phyloP scores from a whole-genome alignment of 257 asterid genomes.

The Ilex aquifolium region DNA sequence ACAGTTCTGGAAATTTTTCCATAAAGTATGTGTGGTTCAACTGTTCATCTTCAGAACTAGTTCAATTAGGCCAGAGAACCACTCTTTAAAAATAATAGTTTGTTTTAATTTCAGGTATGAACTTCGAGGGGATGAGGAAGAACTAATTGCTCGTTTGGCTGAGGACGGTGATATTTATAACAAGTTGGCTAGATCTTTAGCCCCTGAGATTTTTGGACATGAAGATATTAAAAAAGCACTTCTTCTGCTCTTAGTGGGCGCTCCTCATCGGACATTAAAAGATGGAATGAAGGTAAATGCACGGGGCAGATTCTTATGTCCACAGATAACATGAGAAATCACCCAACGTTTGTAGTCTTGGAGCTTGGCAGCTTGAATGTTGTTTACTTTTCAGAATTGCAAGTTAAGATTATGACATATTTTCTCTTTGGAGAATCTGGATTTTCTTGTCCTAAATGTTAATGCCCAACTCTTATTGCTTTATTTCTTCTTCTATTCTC shows the following conservation, averaged over 20 bases:
- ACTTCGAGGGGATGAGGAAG: constrained; percentile 77
- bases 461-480: not conserved
- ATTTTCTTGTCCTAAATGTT: too few relatives aligned
- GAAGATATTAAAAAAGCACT: constrained; percentile 91
- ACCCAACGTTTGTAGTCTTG: too few relatives aligned
- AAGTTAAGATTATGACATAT: too few relatives aligned
- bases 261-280: constrained; percentile 89
- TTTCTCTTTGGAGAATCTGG: too few relatives aligned
- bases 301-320: not conserved
- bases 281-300: constrained; percentile 89
- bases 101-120: constrained; percentile 39
- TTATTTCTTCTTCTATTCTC: not conserved
- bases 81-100: not conserved
- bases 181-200: constrained; percentile 76
- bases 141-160: constrained; percentile 68
- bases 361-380: not conserved
- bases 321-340: not conserved
- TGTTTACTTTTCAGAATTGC: too few relatives aligned
- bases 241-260: constrained; percentile 96
- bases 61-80: not conserved
- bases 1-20: too few relatives aligned
- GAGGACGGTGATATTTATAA: constrained; percentile 91
- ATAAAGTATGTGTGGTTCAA: too few relatives aligned
- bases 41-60: too few relatives aligned
- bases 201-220: constrained; percentile 95